Evolutionary conservation across 352 stramenopile species (phyloP), one percentile per base, ranked within the genome.

Genomic region (Pythium periplocum): DNA sequence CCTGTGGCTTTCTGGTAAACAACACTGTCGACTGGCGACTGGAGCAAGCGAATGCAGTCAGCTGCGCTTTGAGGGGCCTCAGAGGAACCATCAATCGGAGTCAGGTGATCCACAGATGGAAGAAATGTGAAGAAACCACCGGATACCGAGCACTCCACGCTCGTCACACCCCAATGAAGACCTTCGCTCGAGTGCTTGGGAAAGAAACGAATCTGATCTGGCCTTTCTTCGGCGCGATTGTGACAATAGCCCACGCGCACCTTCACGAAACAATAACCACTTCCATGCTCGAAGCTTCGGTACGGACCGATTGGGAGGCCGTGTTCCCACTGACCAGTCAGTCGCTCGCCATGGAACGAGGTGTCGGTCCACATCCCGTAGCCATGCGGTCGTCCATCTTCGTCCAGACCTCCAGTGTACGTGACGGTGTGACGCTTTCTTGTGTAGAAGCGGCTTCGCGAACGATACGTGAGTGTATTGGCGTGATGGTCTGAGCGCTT

Each of bases 91-190:
- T 57, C 46, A 32, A 39, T 26, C 11, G 56, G 55, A 11, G 75
- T 90, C 50, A 87, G 53, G 40, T 90, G 76, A 0, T 51, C 66
- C 35, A 87, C 78, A 1, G 61, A 61, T 17, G 78, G 78, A 37
- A 90, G 62, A 33, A 86, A 90, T 32, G 56, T 76, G 59, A 90
- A 90, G 48, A 90, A 90, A 1, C 78, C 76, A 2, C 78, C 78
- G 2, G 78, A 86, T 1, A 90, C 76, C 7, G 78, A 90, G 38
- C 78, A 90, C 54, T 90, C 78, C 7, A 96, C 83, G 39, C 75
- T 88, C 1, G 75, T 79, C 0, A 96, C 82, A 12, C 86, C 87
- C 73, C 83, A 95, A 7, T 48, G 44, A 12, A 83, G 55, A 2
- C 64, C 66, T 3, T 71, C 65, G 0, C 59, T 45, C 4, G 73